A percentile compares a stretch with the other conserved stretches of the same genome.
Evolutionary conservation across 768 basidiomycete species (phyloP).

Genomic region (Chalciporus piperatus): DNA sequence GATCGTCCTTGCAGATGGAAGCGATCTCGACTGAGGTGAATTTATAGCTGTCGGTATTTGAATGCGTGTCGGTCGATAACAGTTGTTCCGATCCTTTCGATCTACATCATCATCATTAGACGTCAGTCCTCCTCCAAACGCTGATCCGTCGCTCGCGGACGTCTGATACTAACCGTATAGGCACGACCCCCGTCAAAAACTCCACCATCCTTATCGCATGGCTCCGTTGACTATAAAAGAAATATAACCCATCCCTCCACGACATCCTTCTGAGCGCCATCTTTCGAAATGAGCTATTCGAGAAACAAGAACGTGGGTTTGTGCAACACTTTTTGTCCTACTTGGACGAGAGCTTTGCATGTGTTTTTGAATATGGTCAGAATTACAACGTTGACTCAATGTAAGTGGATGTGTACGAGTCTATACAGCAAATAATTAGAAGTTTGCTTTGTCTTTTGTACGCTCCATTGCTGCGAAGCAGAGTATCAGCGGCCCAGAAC

Average conservation of each 20-base stretch:
- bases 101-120: conserved; percentile 41
- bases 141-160: neutral
- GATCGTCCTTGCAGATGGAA: conserved; percentile 96
- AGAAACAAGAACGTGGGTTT: conserved; percentile 98
- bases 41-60: conserved; percentile 92
- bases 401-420: neutral
- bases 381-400: no score
- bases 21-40: conserved; percentile 97
- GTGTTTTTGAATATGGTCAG: conserved; percentile 53
- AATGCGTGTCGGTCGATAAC: conserved; percentile 89
- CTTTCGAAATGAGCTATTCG: conserved; percentile 95
- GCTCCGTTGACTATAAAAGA: conserved; percentile 89
- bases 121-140: conserved; percentile 1
- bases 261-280: conserved; percentile 95
- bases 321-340: conserved; percentile 96
- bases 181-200: conserved; percentile 84
- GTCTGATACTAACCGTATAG: conserved; percentile 63
- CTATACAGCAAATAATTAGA: neutral
- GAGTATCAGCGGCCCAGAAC: neutral
- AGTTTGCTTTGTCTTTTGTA: conserved; percentile 24
- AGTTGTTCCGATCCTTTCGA: conserved; percentile 94
- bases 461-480: conserved; percentile 32
- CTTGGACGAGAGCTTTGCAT: conserved; percentile 97
- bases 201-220: conserved; percentile 97
- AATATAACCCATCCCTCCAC: conserved; percentile 92